phyloP scores from a whole-genome alignment of 106 monocot species.

The Dendrobium chrysotoxum region DNA sequence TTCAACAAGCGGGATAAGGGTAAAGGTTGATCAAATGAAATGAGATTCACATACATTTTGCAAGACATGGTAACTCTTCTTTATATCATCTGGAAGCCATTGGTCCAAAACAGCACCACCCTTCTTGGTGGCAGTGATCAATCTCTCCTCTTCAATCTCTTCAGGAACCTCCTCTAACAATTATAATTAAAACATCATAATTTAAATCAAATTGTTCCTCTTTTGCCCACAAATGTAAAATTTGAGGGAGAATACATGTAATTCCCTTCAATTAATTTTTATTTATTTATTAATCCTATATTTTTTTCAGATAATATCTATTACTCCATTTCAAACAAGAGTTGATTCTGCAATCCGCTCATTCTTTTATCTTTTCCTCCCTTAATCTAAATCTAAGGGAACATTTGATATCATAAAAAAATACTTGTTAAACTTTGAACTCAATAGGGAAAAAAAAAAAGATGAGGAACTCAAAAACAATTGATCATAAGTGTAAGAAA shows the following conservation, averaged over 20 bases:
- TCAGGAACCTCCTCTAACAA: conserved; percentile 17
- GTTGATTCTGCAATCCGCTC: background rate
- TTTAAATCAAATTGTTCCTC: background rate
- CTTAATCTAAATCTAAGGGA: background rate
- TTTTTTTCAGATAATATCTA: background rate
- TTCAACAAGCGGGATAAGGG: background rate
- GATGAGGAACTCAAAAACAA: background rate
- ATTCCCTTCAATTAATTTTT: background rate
- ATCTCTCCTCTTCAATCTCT: conserved; percentile 43
- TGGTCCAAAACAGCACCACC: conserved; percentile 66
- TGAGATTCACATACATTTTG: conserved; percentile 30
- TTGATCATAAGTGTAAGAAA: background rate
- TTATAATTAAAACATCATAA: background rate
- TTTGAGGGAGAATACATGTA: background rate
- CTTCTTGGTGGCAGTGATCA: conserved; percentile 74
- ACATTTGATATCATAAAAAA: background rate
- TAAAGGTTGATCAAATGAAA: background rate
- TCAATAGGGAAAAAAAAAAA: background rate
- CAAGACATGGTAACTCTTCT: conserved; percentile 74
- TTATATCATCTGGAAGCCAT: conserved; percentile 65
- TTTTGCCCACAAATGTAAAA: background rate
- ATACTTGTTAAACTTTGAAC: background rate
- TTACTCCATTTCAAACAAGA: background rate
- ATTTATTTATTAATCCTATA: background rate
- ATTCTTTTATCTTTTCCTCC: background rate